Evolutionary conservation across 2,329 filamentous ascomycete species (phyloP), one percentile per base, ranked within the genome.

Genomic region (Thielaviopsis euricoi): DNA sequence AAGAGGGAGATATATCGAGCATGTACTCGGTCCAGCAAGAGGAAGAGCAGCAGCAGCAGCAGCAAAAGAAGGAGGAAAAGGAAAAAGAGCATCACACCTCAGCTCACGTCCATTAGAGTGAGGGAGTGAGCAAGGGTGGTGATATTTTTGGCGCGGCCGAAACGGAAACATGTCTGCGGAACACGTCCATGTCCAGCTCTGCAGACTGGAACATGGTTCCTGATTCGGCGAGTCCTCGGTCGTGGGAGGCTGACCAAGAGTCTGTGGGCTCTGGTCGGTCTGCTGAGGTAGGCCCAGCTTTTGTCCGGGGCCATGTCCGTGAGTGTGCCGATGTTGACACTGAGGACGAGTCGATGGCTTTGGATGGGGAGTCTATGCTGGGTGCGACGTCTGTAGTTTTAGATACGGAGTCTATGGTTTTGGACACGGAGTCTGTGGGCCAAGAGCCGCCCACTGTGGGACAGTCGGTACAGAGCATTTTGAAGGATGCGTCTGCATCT

Each of bases 141-240:
- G 37, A n/a, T n/a, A n/a, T 43, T 43, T 43, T 43, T 15, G 37
- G n/a, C 13, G 13, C 17, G 37, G 37, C 37, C 1, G 10, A 43
- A 15, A 43, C 37, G 2, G 37, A 43, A 43, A 43, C 17, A n/a
- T 43, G 37, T 51, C 52, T 52, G 12, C 55, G 58, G 9, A 52
- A 58, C 29, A 21, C 48, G 3, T 57, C 55, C 17, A 23, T 52
- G 29, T 51, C 55, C 15, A 60, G 58, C 48, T 60, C 58, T n/a
- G 58, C 58, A 15, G 58, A 60, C 22, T 60, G 58, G 58, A 60
- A 60, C 46, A 46, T 52, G 46, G 33, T 60, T 17, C 58, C 58
- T 7, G 58, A 60, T 37, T 60, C 58, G 15, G 55, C 57, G 10
- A 57, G 52, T 21, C 53, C 55, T 40, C 33, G 10, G 33, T 40